Conservation (phyloP, 1,284 basidiomycete genomes). For the Bondarzewia mesenterica region DNA sequence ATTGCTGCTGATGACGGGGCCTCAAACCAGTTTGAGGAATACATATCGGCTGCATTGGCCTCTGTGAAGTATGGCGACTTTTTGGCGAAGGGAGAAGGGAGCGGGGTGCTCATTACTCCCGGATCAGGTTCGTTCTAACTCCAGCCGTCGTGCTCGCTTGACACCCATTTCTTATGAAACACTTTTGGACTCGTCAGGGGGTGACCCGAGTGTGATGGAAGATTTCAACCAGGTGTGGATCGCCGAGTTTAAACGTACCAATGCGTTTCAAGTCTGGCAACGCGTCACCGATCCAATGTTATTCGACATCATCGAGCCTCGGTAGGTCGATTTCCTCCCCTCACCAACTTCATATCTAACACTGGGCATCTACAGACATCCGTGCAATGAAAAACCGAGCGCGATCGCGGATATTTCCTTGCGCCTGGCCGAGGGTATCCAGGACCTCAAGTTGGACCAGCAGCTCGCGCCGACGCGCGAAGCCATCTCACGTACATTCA, state of each 20-base stretch:
- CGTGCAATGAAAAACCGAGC: constrained; percentile 83
- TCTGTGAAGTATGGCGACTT: constrained; percentile 87
- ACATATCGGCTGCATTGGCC: constrained; percentile 71
- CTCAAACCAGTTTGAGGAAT: constrained; percentile 71
- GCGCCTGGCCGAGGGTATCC: constrained; percentile 81
- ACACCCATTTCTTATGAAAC: constrained; percentile 19
- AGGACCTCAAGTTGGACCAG: constrained; percentile 85
- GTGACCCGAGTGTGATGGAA: constrained; percentile 42
- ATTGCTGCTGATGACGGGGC: neutral
- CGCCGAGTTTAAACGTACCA: constrained; percentile 74
- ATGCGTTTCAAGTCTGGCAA: constrained; percentile 85
- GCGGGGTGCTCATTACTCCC: constrained; percentile 56
- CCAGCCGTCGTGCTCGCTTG: constrained; percentile 2
- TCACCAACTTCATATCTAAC: neutral
- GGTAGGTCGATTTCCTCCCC: constrained; percentile 34
- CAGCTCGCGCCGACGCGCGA: constrained; percentile 85
- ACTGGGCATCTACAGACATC: constrained; percentile 47
- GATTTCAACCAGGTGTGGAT: constrained; percentile 86
- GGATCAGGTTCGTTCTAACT: constrained; percentile 38
- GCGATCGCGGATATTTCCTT: constrained; percentile 85
- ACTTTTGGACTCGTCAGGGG: no score
- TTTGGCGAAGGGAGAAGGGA: constrained; percentile 52
- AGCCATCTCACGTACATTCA: constrained; percentile 70
- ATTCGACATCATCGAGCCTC: constrained; percentile 89
- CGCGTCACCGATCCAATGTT: constrained; percentile 79